Percentiles rank a stretch among this genome's conserved stretches.
These are phyloP conservation scores for barley (Hordeum vulgare) DNA, from an alignment of 176 grass and related monocot genomes.

Conservation along the genomic window MorexV3_pseudomolecules_assembly NC_058524.1:445377252-445377751, in stretches of 20 bases:
- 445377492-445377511: background rate
- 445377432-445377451: constrained; percentile 63
- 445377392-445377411: constrained; percentile 54
- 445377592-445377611: background rate
- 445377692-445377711: background rate
- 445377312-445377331: constrained; percentile 56
- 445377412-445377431: constrained; percentile 47
- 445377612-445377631: background rate
- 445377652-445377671: background rate
- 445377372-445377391: constrained; percentile 50
- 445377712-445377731: constrained; percentile 45
- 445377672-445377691: constrained; percentile 2
- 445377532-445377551: background rate
- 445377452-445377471: constrained; percentile 58
- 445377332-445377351: constrained; percentile 55
- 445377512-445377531: background rate
- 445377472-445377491: background rate
- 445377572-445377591: background rate
- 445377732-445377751: constrained; percentile 44
- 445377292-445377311: constrained; percentile 41
- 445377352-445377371: constrained; percentile 49
- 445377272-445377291: constrained; percentile 50
- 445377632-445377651: background rate
- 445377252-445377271: constrained; percentile 44
- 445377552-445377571: background rate